Evolutionary conservation across 192 early-diverging fungal genomes (phyloP).

Genomic region (Martensiomyces pterosporus): DNA sequence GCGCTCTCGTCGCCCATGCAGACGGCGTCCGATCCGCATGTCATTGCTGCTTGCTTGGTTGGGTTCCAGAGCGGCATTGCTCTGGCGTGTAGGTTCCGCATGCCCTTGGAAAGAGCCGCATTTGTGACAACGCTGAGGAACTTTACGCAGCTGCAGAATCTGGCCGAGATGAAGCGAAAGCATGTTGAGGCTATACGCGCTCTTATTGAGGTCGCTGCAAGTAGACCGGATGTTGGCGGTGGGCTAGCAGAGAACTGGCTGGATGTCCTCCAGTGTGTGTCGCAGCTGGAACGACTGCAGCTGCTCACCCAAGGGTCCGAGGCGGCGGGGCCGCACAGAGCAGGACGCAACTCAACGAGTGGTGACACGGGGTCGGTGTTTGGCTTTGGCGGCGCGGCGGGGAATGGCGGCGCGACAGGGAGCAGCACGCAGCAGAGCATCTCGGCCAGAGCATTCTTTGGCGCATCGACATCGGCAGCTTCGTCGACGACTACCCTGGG

Average conservation of each 20-base stretch:
- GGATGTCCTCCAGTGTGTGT: conserved; percentile 78
- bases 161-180: conserved; percentile 84
- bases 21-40: conserved; percentile 71
- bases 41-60: conserved; percentile 65
- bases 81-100: conserved; percentile 75
- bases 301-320: conserved; percentile 49
- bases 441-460: conserved; percentile 56
- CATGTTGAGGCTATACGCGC: conserved; percentile 89
- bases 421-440: conserved; percentile 16
- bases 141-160: conserved; percentile 79
- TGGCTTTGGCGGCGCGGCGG: conserved; percentile 20
- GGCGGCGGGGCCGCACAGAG: neutral
- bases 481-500: conserved; percentile 57
- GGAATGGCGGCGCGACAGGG: conserved; percentile 5
- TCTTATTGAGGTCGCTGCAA: conserved; percentile 71
- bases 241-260: conserved; percentile 69
- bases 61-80: conserved; percentile 81
- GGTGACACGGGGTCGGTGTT: conserved; percentile 15
- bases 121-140: conserved; percentile 88
- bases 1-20: conserved; percentile 81
- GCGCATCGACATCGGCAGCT: conserved; percentile 50
- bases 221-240: conserved; percentile 55
- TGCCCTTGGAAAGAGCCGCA: conserved; percentile 86
- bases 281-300: conserved; percentile 85
- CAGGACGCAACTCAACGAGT: conserved; percentile 2